Base-by-base conservation (phyloP, 2,329 filamentous ascomycete species). In the Drechslerella dactyloides region DNA sequence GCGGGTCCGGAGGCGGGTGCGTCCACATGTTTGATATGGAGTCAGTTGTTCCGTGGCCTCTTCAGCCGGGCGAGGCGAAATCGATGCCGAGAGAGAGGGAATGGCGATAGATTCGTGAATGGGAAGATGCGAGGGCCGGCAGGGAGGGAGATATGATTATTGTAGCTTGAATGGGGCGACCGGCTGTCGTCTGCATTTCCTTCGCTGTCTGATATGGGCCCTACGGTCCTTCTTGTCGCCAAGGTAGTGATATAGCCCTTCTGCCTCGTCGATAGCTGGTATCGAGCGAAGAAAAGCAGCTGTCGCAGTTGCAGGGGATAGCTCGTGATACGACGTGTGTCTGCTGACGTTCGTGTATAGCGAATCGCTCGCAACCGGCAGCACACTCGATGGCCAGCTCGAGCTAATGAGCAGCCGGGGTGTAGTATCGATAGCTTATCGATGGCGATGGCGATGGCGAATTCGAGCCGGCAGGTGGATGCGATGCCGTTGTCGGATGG, bases 351-450 rank as follows among this genome's bases (percentile, higher is more conserved):
- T 19, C 15, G 44, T 17, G n/a, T 48, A 17, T 21, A 23, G 44
- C 19, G 27, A 33, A 33, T 4, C 27, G 27, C 19, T 21, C 2
- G 44, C 2, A 10, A 19, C 19, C 2, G 44, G 17, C 17, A 19
- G n/a, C 6, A 48, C 19, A 17, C 37, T 19, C 17, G 37, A 44
- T 10, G 19, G 56, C 66, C 59, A 70, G 66, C 51, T 72, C 68
- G 65, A 72, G 55, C 24, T 56, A 72, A 65, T 72, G 60, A 65
- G 68, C 57, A 65, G 60, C 60, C 50, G 42, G 46, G 52, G 5
- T 4, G 13, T 6, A 15, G 40, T 17, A 44, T 17, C 11, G 40
- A 48, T 5, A 17, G 44, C n/a, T 42, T 40, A 33, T 69, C 30
- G 48, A 55, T 54, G n/a, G 52, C 54, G 37, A n/a, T 48, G 30